Evolutionary conservation across 2,329 filamentous ascomycete species (phyloP).

Genomic region (Aphanoascus verrucosus): DNA sequence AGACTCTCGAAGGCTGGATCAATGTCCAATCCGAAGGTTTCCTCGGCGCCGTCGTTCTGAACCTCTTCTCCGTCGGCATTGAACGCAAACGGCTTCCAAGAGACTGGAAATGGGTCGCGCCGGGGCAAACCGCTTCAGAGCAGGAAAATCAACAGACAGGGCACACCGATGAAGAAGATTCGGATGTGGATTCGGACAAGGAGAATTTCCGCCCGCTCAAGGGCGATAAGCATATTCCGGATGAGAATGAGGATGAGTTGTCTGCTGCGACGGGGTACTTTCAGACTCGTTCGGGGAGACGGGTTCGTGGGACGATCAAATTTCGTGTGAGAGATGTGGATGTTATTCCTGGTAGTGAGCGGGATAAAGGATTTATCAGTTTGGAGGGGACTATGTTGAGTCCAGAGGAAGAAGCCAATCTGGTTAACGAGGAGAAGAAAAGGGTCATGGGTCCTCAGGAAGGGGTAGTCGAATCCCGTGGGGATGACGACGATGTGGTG

Average conservation of each 20-base stretch:
- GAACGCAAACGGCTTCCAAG: constrained; percentile 63
- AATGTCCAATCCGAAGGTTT: constrained; percentile 84
- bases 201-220: constrained; percentile 32
- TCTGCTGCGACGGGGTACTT: constrained; percentile 59
- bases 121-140: constrained; percentile 28
- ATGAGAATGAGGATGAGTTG: constrained; percentile 38
- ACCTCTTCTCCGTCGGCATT: constrained; percentile 84
- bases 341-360: constrained; percentile 55
- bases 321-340: constrained; percentile 83
- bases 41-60: constrained; percentile 78
- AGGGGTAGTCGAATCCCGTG: constrained; percentile 16
- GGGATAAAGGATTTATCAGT: constrained; percentile 64
- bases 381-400: constrained; percentile 80
- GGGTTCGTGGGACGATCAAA: constrained; percentile 57
- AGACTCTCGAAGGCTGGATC: constrained; percentile 66
- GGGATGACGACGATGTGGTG: not conserved
- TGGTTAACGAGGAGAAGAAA: constrained; percentile 45
- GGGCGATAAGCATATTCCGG: constrained; percentile 22
- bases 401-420: constrained; percentile 52
- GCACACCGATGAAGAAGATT: constrained; percentile 17
- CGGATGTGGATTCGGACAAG: constrained; percentile 28
- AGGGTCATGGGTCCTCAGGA: constrained; percentile 23
- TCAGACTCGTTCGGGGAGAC: constrained; percentile 58
- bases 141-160: not conserved
- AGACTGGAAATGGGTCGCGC: constrained; percentile 69